These are phyloP conservation scores for Aspergillus flavus DNA, from an alignment of 2,329 filamentous ascomycete genomes.

Conservation along the genomic window DNA sequence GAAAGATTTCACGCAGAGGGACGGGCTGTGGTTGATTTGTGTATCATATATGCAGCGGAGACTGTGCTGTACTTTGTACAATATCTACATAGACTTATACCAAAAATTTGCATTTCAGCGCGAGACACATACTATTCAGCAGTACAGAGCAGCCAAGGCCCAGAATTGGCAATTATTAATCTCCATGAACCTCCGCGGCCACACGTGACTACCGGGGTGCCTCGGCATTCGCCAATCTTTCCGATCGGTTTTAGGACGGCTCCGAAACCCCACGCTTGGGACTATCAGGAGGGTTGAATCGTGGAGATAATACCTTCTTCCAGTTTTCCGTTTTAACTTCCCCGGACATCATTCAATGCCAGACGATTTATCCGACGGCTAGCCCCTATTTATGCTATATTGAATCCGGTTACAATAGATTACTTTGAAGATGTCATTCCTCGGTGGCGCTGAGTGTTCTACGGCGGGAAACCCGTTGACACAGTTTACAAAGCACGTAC, in stretches of 20 bases:
- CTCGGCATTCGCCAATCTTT: slow-evolving; percentile 22
- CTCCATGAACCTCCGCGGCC: neutral
- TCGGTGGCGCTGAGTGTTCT: slow-evolving; percentile 94
- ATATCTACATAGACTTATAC: neutral
- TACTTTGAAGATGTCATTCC: slow-evolving; percentile 75
- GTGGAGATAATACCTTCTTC: slow-evolving; percentile 8
- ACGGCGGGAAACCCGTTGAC: slow-evolving; percentile 93
- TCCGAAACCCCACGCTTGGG: slow-evolving; percentile 29
- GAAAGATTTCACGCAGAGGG: neutral
- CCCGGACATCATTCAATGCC: neutral
- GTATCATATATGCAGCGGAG: slow-evolving; percentile 8
- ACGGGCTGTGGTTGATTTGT: neutral
- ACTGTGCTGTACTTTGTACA: slow-evolving; percentile 9
- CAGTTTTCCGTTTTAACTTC: neutral
- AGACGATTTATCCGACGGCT: neutral
- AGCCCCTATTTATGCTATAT: neutral
- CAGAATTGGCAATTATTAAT: slow-evolving; percentile 1
- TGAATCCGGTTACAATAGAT: neutral
- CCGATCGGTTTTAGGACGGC: slow-evolving; percentile 23
- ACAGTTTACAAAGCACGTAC: slow-evolving; percentile 96
- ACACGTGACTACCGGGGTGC: slow-evolving; percentile 26
- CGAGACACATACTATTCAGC: neutral
- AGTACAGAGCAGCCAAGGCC: neutral
- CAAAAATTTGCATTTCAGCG: neutral
- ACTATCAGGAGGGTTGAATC: slow-evolving; percentile 13